Evolutionary conservation across 192 early-diverging fungal genomes (phyloP), one percentile per base, ranked within the genome.

Genomic region (Jimgerdemannia flammicorona): DNA sequence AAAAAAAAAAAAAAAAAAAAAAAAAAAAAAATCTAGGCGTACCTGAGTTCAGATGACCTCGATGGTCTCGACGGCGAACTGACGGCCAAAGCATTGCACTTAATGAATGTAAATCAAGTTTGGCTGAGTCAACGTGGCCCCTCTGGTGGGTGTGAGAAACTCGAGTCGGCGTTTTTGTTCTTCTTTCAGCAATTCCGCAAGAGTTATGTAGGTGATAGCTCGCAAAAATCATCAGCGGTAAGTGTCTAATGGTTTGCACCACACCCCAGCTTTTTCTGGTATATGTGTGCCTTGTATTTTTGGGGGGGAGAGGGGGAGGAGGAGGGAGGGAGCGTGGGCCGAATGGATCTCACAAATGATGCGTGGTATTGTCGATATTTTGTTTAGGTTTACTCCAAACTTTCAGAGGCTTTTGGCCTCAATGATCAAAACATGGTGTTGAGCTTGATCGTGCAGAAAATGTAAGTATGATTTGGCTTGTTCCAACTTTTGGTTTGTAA

Each of bases 111-210:
- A 40, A 83, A 88, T 64, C 85, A 91, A 70, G 83, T 85, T 68
- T 86, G 91, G 43, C 81, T 90, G 17, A 81, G 82, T 43, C 78
- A 80, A 59, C 83, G 89, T 8, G 84, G 84, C 0, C 81, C 82
- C 4, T 74, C 82, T 3, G 84, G 85, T 3, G 77, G 83, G n/a
- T 85, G 86, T 76, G 87, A 90, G 70, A 86, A 89, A 64, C 83
- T 97, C 3, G 93, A 96, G 77, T 84, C 90, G 63, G 90, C 95
- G 9, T 89, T 97, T 72, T 70, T 95, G n/a, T 91, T 91, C 76
- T 89, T 96, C 70, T 93, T 93, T 77, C 85, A 84, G 4, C 83
- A 87, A 66, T 96, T 97, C 79, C 85, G 92, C 10, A 91, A 92
- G 68, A 89, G 89, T 19, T 96, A 96, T 75, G 87, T 96, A 41